Conservation (phyloP, 2,329 filamentous ascomycete genomes). For the Ophiosphaerella herpotricha region DNA sequence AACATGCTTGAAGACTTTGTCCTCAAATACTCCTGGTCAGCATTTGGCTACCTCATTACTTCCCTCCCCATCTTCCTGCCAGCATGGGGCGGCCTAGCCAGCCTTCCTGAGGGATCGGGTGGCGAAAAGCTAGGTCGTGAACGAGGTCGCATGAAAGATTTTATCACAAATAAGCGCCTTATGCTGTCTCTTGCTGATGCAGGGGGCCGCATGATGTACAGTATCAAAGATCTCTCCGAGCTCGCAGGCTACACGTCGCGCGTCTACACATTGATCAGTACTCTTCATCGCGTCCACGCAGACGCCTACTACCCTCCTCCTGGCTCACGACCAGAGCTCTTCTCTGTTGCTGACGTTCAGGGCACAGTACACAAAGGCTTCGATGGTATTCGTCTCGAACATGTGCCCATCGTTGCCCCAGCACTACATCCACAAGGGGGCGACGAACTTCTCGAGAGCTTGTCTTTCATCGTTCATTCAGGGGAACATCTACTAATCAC, state of each 20-base stretch:
- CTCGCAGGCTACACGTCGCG: slow-evolving; percentile 94
- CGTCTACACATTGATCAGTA: slow-evolving; percentile 94
- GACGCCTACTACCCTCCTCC: slow-evolving; percentile 77
- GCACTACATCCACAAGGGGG: slow-evolving; percentile 86
- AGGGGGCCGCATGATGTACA: slow-evolving; percentile 98
- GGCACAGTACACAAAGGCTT: slow-evolving; percentile 94
- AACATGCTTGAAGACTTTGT: slow-evolving; percentile 99
- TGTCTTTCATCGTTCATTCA: slow-evolving; percentile 85
- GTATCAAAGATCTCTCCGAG: slow-evolving; percentile 96
- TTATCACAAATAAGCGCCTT: slow-evolving; percentile 97
- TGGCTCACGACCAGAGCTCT: slow-evolving; percentile 75
- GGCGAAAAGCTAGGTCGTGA: slow-evolving; percentile 64
- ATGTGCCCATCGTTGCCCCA: slow-evolving; percentile 91
- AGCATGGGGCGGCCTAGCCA: slow-evolving; percentile 86
- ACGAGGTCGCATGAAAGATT: slow-evolving; percentile 91
- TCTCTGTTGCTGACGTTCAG: slow-evolving; percentile 87
- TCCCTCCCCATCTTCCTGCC: slow-evolving; percentile 93
- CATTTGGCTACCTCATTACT: slow-evolving; percentile 92
- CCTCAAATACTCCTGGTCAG: slow-evolving; percentile 97
- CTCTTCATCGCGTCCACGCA: slow-evolving; percentile 90
- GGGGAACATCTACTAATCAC: slow-evolving; percentile 95
- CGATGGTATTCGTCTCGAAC: slow-evolving; percentile 89
- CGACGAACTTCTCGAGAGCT: slow-evolving; percentile 84
- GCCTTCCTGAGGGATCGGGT: slow-evolving; percentile 66
- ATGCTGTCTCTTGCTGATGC: slow-evolving; percentile 98